A percentile compares a stretch with the other conserved stretches of the same genome.
phyloP scores from a whole-genome alignment of 768 basidiomycete species.

The Mrakia frigida region DNA sequence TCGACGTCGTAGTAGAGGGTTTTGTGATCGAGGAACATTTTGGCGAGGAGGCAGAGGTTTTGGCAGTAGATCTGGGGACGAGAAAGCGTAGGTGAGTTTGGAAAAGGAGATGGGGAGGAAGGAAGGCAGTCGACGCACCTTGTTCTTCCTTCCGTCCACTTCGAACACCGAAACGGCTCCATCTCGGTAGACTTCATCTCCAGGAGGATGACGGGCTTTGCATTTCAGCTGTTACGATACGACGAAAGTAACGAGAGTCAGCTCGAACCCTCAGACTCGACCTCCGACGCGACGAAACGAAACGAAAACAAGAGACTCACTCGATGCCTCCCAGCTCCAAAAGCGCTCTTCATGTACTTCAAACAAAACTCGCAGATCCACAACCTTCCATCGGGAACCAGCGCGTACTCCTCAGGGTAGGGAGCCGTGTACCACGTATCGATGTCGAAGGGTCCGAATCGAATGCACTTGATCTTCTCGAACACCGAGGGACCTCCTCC shows the following conservation, averaged over 20 bases:
- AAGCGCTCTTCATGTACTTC: constrained; percentile 89
- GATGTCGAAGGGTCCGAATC: constrained; percentile 86
- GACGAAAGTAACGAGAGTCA: background rate
- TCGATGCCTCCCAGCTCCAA: constrained; percentile 75
- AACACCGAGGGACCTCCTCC: constrained; percentile 17
- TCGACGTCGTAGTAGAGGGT: constrained; percentile 99
- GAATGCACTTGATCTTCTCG: constrained; percentile 69
- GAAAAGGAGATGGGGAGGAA: background rate
- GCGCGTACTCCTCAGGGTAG: constrained; percentile 94
- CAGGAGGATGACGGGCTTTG: constrained; percentile 88
- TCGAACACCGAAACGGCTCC: constrained; percentile 85
- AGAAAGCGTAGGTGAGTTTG: background rate
- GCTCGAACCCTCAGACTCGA: no score
- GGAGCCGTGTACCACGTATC: constrained; percentile 99
- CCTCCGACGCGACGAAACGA: background rate
- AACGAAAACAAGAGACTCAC: constrained; percentile 51
- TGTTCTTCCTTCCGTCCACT: constrained; percentile 96
- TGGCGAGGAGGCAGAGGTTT: constrained; percentile 91
- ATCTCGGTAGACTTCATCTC: constrained; percentile 96
- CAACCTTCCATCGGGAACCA: constrained; percentile 80
- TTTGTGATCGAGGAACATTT: constrained; percentile 99
- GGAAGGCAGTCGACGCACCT: constrained; percentile 50
- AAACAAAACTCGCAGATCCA: constrained; percentile 99
- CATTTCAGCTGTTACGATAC: constrained; percentile 71
- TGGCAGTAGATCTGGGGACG: constrained; percentile 84